These are phyloP conservation scores for Stachybotrys echinatus DNA, from an alignment of 2,329 filamentous ascomycete genomes.

Conservation along the genomic window DNA sequence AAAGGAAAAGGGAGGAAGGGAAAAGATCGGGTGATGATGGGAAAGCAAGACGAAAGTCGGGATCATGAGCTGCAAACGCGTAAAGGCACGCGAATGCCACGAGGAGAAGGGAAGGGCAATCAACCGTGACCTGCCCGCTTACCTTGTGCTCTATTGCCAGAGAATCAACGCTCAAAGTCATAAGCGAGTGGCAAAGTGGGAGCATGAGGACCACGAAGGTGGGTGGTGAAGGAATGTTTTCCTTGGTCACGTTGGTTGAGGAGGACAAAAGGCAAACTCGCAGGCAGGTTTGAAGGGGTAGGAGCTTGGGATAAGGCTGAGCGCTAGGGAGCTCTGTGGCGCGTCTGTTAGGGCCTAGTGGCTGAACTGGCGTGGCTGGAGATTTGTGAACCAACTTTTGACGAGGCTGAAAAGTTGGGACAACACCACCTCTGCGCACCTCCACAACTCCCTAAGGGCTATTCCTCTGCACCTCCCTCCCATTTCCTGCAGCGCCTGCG, in stretches of 20 bases:
- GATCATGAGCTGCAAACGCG: not conserved
- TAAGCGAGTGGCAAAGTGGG: not conserved
- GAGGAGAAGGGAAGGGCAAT: not conserved
- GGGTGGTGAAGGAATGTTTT: too few species aligned
- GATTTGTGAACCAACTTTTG: conserved; percentile 1
- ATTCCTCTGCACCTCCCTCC: not conserved
- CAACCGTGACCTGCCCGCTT: not conserved
- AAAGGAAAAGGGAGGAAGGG: not conserved
- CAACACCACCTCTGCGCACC: conserved; percentile 8
- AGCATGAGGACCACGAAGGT: too few species aligned
- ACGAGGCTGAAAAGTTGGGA: conserved; percentile 22
- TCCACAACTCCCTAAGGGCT: not conserved
- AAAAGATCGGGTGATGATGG: not conserved
- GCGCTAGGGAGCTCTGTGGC: not conserved
- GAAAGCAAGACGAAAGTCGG: not conserved
- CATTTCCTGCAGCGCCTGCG: conserved; percentile 1
- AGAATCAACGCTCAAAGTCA: not conserved
- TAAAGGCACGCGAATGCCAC: not conserved
- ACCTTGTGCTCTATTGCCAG: not conserved
- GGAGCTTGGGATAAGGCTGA: conserved; percentile 1
- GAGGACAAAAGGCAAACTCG: too few species aligned
- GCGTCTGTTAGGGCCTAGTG: conserved; percentile 4
- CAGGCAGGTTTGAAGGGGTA: too few species aligned
- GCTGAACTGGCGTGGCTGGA: conserved; percentile 9
- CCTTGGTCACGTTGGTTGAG: too few species aligned